Conservation (phyloP, 2,329 filamentous ascomycete species). For the Fusarium avenaceum region DNA sequence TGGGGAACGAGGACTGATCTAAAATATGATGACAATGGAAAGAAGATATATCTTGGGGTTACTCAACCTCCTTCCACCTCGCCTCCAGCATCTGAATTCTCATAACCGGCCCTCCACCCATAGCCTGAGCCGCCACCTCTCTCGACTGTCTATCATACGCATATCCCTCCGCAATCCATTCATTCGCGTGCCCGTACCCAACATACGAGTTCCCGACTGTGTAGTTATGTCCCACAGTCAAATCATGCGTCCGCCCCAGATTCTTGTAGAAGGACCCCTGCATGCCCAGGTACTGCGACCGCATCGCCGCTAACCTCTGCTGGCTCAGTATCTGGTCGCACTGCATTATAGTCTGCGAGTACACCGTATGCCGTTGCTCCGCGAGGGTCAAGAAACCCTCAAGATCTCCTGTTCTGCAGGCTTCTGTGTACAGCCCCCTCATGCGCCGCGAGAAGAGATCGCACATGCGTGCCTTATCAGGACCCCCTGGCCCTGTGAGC, state of each 20-base stretch:
- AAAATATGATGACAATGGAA: not conserved
- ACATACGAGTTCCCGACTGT: constrained; percentile 51
- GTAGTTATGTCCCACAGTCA: constrained; percentile 38
- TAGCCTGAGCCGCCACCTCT: constrained; percentile 27
- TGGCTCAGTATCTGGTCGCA: constrained; percentile 47
- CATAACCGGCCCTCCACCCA: constrained; percentile 27
- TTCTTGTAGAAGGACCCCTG: constrained; percentile 48
- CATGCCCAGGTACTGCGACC: constrained; percentile 46
- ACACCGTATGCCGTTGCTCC: constrained; percentile 49
- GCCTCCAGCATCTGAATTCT: constrained; percentile 51
- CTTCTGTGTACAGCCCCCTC: constrained; percentile 52
- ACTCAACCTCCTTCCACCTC: constrained; percentile 55
- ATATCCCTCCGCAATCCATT: constrained; percentile 49
- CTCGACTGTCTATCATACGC: constrained; percentile 50
- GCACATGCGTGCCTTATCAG: constrained; percentile 49
- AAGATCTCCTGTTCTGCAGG: constrained; percentile 46
- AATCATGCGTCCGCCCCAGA: constrained; percentile 39
- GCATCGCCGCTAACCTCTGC: constrained; percentile 44
- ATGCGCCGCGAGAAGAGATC: constrained; percentile 57
- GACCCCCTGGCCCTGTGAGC: constrained; percentile 42
- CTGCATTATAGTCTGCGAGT: constrained; percentile 50
- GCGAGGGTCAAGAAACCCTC: constrained; percentile 48
- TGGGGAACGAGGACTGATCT: not conserved
- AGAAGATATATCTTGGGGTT: not conserved
- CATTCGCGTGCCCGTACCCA: constrained; percentile 53